A percentile compares a stretch with the other conserved stretches of the same genome.
Evolutionary conservation across 805 yeast species (phyloP).

Genomic region (Ogataea siamensis): DNA sequence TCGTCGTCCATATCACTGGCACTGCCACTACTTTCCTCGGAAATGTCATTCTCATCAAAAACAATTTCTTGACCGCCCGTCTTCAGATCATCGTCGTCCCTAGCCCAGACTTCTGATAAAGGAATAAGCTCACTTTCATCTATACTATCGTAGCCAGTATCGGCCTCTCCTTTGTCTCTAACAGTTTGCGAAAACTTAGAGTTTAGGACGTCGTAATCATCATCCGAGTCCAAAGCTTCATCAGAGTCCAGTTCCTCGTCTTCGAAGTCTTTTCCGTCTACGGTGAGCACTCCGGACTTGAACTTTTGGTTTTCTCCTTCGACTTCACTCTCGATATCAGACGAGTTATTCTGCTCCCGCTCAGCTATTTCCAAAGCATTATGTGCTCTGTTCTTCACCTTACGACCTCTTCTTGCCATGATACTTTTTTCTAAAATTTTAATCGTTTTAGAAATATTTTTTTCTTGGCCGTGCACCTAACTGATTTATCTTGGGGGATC

Average conservation of each 20-base stretch:
- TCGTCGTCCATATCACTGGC: slow-evolving; percentile 23
- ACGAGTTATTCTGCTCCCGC: slow-evolving; percentile 16
- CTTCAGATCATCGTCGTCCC: slow-evolving; percentile 55
- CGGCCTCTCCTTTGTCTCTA: slow-evolving; percentile 57
- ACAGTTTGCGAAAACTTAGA: slow-evolving; percentile 68
- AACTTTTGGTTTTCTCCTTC: slow-evolving; percentile 14
- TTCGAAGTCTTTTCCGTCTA: slow-evolving; percentile 33
- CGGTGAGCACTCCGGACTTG: slow-evolving; percentile 8
- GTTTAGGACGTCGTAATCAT: slow-evolving; percentile 58
- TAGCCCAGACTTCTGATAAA: slow-evolving; percentile 86
- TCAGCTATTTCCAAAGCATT: slow-evolving; percentile 33
- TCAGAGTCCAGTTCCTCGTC: slow-evolving; percentile 57
- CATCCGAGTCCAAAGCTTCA: slow-evolving; percentile 84
- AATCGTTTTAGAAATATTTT: slow-evolving; percentile 2
- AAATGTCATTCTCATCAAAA: slow-evolving; percentile 30
- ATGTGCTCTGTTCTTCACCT: slow-evolving; percentile 22
- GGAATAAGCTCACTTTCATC: slow-evolving; percentile 76
- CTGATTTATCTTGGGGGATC: background rate
- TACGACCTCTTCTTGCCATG: slow-evolving; percentile 13
- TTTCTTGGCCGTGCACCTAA: slow-evolving; percentile 11
- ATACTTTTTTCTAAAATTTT: slow-evolving; percentile 3
- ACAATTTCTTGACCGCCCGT: slow-evolving; percentile 23
- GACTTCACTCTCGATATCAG: slow-evolving; percentile 14
- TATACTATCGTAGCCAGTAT: slow-evolving; percentile 66
- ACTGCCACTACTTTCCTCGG: slow-evolving; percentile 30